Evolutionary conservation across 805 yeast species (phyloP).

Genomic region (Metschnikowia chrysomelidarum): DNA sequence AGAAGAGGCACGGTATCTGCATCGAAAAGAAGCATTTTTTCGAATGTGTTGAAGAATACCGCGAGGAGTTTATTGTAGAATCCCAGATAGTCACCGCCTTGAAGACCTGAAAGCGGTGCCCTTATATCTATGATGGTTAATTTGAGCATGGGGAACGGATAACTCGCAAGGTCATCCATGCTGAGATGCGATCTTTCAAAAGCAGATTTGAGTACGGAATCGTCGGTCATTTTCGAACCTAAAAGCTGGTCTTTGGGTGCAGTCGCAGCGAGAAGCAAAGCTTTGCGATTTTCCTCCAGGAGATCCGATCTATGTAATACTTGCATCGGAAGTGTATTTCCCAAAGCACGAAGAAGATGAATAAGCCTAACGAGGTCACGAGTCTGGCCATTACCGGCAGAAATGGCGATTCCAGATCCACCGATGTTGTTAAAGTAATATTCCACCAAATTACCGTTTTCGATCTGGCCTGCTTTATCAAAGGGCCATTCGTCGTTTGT

Average conservation of each 20-base stretch:
- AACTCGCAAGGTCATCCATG: background rate
- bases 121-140: conserved; percentile 15
- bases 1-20: conserved; percentile 21
- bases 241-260: conserved; percentile 20
- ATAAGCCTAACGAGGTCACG: conserved; percentile 49
- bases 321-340: conserved; percentile 49
- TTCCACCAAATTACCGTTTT: conserved; percentile 11
- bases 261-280: conserved; percentile 21
- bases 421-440: conserved; percentile 19
- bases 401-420: conserved; percentile 55
- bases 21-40: conserved; percentile 20
- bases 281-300: conserved; percentile 23
- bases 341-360: conserved; percentile 47
- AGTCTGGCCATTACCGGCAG: conserved; percentile 47
- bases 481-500: conserved; percentile 7
- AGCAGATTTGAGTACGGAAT: conserved; percentile 5
- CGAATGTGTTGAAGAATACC: conserved; percentile 40
- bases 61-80: conserved; percentile 45
- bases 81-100: conserved; percentile 11
- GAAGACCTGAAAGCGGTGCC: conserved; percentile 8
- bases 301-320: conserved; percentile 31
- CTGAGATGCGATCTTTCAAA: conserved; percentile 8
- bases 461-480: conserved; percentile 1
- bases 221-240: conserved; percentile 17
- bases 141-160: conserved; percentile 26